A percentile compares a stretch with the other conserved stretches of the same genome.
Evolutionary conservation across 129 eudicot genomes (phyloP).

Genomic region (Flaveria brownii): DNA sequence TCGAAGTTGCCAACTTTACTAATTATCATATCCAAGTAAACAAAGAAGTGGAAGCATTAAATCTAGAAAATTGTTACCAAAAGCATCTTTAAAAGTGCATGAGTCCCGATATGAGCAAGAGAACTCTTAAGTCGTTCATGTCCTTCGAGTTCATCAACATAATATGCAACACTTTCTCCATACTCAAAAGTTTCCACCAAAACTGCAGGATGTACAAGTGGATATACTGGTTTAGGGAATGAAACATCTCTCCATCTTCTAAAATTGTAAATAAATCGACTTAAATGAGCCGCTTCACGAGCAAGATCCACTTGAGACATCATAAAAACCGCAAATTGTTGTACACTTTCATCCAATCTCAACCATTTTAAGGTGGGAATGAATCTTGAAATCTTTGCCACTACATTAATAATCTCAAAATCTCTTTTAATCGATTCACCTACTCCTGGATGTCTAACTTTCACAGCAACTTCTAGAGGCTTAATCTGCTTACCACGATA

Average conservation of each 20-base stretch:
- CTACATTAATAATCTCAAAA: slow-evolving; percentile 76
- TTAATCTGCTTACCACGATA: slow-evolving; percentile 60
- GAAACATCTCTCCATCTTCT: slow-evolving; percentile 91
- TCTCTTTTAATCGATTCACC: slow-evolving; percentile 86
- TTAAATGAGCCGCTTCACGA: slow-evolving; percentile 90
- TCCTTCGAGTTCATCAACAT: slow-evolving; percentile 82
- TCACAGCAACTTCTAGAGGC: slow-evolving; percentile 87
- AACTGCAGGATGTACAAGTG: slow-evolving; percentile 94
- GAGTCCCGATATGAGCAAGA: slow-evolving; percentile 94
- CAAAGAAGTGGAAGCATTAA: background rate
- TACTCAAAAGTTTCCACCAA: slow-evolving; percentile 92
- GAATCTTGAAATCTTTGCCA: slow-evolving; percentile 61
- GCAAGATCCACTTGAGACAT: slow-evolving; percentile 99
- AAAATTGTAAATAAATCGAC: slow-evolving; percentile 87
- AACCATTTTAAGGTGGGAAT: slow-evolving; percentile 85
- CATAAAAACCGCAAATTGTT: slow-evolving; percentile 95
- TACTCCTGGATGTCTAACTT: slow-evolving; percentile 96
- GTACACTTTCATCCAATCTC: slow-evolving; percentile 91
- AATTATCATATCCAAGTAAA: background rate
- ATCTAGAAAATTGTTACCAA: slow-evolving; percentile 46
- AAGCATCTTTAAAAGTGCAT: slow-evolving; percentile 95
- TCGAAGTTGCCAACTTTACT: background rate
- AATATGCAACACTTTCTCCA: slow-evolving; percentile 85
- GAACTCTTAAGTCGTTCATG: slow-evolving; percentile 73
- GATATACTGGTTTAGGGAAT: slow-evolving; percentile 92